Conservation (phyloP, 2,329 filamentous ascomycete genomes). For the Cordyceps farinosa region DNA sequence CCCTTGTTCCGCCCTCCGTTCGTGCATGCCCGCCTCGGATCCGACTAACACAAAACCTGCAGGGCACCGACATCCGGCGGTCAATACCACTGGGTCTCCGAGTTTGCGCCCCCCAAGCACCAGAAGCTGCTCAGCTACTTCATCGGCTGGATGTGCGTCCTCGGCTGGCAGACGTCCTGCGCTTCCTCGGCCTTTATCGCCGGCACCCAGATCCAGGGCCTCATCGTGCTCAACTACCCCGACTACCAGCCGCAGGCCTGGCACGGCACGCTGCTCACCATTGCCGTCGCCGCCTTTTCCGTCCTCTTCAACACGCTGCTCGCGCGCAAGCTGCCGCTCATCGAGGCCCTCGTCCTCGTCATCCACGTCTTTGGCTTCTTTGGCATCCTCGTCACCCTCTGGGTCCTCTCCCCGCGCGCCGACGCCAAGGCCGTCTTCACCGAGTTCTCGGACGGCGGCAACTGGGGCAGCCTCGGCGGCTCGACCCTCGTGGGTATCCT, state of each 20-base stretch:
- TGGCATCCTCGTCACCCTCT: slow-evolving; percentile 37
- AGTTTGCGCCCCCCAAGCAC: slow-evolving; percentile 40
- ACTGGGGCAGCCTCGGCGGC: slow-evolving; percentile 31
- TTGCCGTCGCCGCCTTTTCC: slow-evolving; percentile 38
- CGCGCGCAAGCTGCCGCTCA: slow-evolving; percentile 36
- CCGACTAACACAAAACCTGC: background rate
- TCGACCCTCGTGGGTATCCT: slow-evolving; percentile 38
- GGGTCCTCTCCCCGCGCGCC: slow-evolving; percentile 32
- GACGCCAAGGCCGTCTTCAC: slow-evolving; percentile 27
- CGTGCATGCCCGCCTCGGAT: too few species aligned
- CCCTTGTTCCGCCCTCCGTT: background rate
- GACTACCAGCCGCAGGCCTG: slow-evolving; percentile 34
- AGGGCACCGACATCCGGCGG: slow-evolving; percentile 54
- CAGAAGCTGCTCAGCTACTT: slow-evolving; percentile 54
- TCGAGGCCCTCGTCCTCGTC: slow-evolving; percentile 42
- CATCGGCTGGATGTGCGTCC: slow-evolving; percentile 43
- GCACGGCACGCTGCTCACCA: slow-evolving; percentile 42
- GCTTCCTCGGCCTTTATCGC: slow-evolving; percentile 40
- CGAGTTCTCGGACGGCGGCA: slow-evolving; percentile 30
- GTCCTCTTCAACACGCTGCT: slow-evolving; percentile 43
- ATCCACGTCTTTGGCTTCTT: slow-evolving; percentile 32
- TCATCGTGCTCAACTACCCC: slow-evolving; percentile 36
- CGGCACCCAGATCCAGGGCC: slow-evolving; percentile 43
- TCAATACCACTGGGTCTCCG: slow-evolving; percentile 39
- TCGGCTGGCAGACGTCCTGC: slow-evolving; percentile 43